A percentile compares a stretch with the other conserved stretches of the same genome.
Evolutionary conservation across 1,284 basidiomycete species (phyloP).

Genomic region (Ganoderma boninense): DNA sequence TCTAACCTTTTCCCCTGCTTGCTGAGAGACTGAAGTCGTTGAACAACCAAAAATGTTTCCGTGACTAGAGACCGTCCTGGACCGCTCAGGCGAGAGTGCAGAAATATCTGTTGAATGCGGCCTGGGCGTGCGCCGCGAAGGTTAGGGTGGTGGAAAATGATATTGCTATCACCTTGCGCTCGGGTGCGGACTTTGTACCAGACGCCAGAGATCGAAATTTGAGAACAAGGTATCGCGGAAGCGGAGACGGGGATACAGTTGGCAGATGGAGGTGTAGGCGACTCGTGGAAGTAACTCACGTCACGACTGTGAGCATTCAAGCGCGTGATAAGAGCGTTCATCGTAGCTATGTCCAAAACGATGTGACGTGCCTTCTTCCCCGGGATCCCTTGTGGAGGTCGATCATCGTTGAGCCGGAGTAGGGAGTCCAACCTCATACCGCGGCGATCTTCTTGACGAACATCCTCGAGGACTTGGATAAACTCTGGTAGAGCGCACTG

Average conservation of each 20-base stretch:
- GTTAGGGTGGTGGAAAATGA: not conserved
- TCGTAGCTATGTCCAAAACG: not conserved
- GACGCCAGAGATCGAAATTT: not conserved
- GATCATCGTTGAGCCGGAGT: not conserved
- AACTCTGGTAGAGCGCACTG: not conserved
- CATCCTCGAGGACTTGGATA: not conserved
- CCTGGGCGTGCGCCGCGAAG: not conserved
- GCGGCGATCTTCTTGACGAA: not conserved
- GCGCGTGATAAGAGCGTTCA: not conserved
- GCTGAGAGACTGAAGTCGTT: not conserved
- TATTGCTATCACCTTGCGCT: not conserved
- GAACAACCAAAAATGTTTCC: not conserved
- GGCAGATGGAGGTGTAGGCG: accelerated
- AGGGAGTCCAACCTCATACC: not conserved
- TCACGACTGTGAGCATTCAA: not conserved
- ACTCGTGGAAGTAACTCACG: not conserved
- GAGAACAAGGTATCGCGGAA: not conserved
- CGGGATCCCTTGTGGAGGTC: accelerated
- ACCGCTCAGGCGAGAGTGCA: not conserved
- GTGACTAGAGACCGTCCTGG: not conserved
- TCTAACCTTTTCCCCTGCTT: not conserved
- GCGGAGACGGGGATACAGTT: not conserved
- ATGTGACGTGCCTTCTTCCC: not conserved
- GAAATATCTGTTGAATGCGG: not conserved
- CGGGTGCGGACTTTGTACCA: not conserved